Evolutionary conservation across 352 stramenopile genomes (phyloP).

Genomic region (Pythium folliculosum): DNA sequence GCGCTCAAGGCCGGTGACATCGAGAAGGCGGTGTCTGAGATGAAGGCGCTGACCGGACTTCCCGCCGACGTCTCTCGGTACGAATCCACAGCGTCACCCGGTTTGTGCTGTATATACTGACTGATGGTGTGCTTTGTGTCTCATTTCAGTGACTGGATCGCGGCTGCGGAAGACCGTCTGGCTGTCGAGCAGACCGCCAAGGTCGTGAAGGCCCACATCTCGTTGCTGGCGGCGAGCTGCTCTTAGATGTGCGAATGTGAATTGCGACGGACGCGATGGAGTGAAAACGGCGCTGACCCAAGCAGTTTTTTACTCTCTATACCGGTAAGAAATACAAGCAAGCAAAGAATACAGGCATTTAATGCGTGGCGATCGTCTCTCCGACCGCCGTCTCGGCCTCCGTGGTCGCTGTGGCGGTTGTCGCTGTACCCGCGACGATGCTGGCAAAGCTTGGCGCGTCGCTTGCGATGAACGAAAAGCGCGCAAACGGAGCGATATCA

Average conservation of each 20-base stretch:
- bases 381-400: background rate
- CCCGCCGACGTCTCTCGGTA: constrained; percentile 67
- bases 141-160: constrained; percentile 62
- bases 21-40: constrained; percentile 65
- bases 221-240: constrained; percentile 77
- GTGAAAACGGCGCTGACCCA: background rate
- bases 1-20: constrained; percentile 82
- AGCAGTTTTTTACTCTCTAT: constrained; percentile 8
- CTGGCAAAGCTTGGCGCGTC: constrained; percentile 58
- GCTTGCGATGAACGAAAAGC: constrained; percentile 76
- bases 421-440: constrained; percentile 32
- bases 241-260: constrained; percentile 42
- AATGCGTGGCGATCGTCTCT: constrained; percentile 1
- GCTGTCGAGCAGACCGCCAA: constrained; percentile 82
- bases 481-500: constrained; percentile 57
- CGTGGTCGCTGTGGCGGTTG: background rate
- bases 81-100: background rate
- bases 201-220: constrained; percentile 83
- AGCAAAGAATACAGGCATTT: constrained; percentile 11
- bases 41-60: constrained; percentile 67
- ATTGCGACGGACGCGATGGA: constrained; percentile 7
- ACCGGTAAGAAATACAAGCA: constrained; percentile 18
- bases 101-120: background rate
- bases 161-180: constrained; percentile 69
- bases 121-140: background rate